phyloP scores from a whole-genome alignment of 2,329 filamentous ascomycete species.

The Apiospora malaysiana region DNA sequence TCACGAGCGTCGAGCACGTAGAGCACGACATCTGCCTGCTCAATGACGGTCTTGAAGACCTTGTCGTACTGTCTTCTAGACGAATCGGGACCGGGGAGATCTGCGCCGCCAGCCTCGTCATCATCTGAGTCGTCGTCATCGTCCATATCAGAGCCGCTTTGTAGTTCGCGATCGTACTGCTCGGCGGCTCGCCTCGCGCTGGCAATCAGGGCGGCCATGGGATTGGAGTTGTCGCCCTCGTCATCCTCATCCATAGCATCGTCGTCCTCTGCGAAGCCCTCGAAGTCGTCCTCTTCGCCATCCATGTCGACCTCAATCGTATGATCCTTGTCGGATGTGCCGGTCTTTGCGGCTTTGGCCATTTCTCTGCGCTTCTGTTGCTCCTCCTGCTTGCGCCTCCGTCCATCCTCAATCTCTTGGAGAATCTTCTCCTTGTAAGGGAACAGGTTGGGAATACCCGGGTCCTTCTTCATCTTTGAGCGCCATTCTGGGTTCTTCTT shows the following conservation, averaged over 20 bases:
- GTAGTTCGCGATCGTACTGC: conserved; percentile 72
- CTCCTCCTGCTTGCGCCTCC: conserved; percentile 81
- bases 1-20: conserved; percentile 94
- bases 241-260: conserved; percentile 61
- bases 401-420: conserved; percentile 91
- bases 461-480: conserved; percentile 94
- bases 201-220: conserved; percentile 89
- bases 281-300: conserved; percentile 50
- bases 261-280: conserved; percentile 53
- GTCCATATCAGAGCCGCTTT: conserved; percentile 65
- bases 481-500: conserved; percentile 99
- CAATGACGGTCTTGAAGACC: conserved; percentile 91
- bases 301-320: conserved; percentile 52
- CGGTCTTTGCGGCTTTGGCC: conserved; percentile 66
- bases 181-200: conserved; percentile 80
- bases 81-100: conserved; percentile 59
- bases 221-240: conserved; percentile 75
- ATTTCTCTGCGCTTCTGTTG: conserved; percentile 72
- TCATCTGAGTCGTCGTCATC: conserved; percentile 52
- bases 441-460: conserved; percentile 95
- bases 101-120: conserved; percentile 52
- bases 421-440: conserved; percentile 97
- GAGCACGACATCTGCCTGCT: conserved; percentile 86
- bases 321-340: conserved; percentile 49
- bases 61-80: conserved; percentile 93